phyloP scores from a whole-genome alignment of 345 rosid species.

The Tarenaya hassleriana region DNA sequence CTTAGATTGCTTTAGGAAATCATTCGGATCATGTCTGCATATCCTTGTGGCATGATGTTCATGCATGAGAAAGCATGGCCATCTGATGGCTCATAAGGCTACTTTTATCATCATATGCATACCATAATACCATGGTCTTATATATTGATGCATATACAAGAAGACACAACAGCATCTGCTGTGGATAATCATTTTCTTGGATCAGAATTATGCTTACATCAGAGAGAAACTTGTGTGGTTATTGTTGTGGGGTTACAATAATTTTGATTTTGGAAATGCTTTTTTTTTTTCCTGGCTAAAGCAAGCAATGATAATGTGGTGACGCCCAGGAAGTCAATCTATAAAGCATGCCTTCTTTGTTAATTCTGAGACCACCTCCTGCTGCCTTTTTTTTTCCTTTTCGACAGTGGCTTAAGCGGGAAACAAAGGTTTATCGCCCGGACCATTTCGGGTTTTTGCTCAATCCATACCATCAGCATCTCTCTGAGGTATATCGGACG shows the following conservation, averaged over 20 bases:
- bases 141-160: conserved; percentile 18
- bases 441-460: conserved; percentile 9
- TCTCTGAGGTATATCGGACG: too few species aligned
- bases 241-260: conserved; percentile 47
- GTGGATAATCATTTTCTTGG: conserved; percentile 11
- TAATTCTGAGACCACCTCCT: conserved; percentile 6
- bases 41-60: conserved; percentile 13
- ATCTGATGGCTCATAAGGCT: not conserved
- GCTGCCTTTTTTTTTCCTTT: not conserved
- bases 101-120: conserved; percentile 22
- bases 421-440: conserved; percentile 7
- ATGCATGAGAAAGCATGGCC: conserved; percentile 12
- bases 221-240: conserved; percentile 32
- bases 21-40: conserved; percentile 33
- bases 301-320: conserved; percentile 25
- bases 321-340: conserved; percentile 45
- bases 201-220: conserved; percentile 47
- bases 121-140: not conserved
- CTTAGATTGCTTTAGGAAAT: conserved; percentile 25
- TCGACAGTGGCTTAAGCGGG: too few species aligned
- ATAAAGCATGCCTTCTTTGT: conserved; percentile 26
- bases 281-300: conserved; percentile 25
- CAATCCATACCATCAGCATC: conserved; percentile 5
- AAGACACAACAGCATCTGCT: conserved; percentile 28
- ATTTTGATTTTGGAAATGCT: conserved; percentile 32